These are phyloP conservation scores for Parafenestella ontariensis DNA, from an alignment of 2,329 filamentous ascomycete species.

Conservation along the genomic window DNA sequence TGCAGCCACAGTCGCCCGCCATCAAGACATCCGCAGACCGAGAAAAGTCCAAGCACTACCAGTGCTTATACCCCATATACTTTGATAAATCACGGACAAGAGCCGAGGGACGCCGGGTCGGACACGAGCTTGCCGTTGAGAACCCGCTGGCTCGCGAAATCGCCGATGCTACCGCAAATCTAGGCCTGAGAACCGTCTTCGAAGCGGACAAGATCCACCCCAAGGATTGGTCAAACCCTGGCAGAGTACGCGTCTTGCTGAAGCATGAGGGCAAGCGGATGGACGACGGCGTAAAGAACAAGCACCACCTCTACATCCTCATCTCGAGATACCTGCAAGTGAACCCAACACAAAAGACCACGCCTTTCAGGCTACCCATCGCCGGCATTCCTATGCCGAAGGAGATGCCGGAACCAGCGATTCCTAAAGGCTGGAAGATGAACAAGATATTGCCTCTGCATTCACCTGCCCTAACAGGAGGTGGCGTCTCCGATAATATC, in stretches of 20 bases:
- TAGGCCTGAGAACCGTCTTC: constrained; percentile 77
- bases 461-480: constrained; percentile 87
- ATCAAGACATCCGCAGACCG: constrained; percentile 53
- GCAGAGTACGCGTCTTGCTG: constrained; percentile 80
- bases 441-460: constrained; percentile 82
- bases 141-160: constrained; percentile 92
- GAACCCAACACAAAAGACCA: constrained; percentile 77
- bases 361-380: constrained; percentile 75
- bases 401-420: constrained; percentile 70
- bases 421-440: constrained; percentile 90
- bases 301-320: constrained; percentile 87
- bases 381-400: constrained; percentile 73
- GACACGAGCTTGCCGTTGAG: constrained; percentile 72
- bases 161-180: constrained; percentile 71
- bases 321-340: constrained; percentile 77
- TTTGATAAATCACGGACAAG: constrained; percentile 81
- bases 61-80: constrained; percentile 94
- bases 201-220: constrained; percentile 93
- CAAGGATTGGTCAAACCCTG: constrained; percentile 97
- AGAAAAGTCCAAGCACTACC: constrained; percentile 74
- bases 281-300: constrained; percentile 67
- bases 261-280: constrained; percentile 64
- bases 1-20: constrained; percentile 48
- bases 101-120: constrained; percentile 81
- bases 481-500: constrained; percentile 92